Evolutionary conservation across 1,284 basidiomycete species (phyloP).

Genomic region (Apiotrichum siamense): DNA sequence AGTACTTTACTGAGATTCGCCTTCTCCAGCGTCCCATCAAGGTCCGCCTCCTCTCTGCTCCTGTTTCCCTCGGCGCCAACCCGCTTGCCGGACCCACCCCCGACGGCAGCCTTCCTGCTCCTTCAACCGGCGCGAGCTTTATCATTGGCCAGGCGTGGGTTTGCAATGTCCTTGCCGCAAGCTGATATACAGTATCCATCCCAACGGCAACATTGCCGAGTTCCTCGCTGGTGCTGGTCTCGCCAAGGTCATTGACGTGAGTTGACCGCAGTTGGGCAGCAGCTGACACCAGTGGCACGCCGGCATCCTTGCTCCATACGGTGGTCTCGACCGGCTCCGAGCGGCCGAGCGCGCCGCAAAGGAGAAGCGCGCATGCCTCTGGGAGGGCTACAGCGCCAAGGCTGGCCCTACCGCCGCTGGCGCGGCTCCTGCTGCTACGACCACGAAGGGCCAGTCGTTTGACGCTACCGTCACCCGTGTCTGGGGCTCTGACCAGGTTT

Average conservation of each 20-base stretch:
- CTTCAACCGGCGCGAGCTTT: conserved; percentile 60
- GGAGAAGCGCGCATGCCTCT: conserved; percentile 71
- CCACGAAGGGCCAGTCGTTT: conserved; percentile 55
- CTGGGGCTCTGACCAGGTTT: conserved; percentile 89
- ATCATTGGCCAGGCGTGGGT: conserved; percentile 76
- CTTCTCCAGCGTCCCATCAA: conserved; percentile 83
- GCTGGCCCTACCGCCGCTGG: conserved; percentile 23
- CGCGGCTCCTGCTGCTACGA: conserved; percentile 23
- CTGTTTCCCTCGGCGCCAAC: conserved; percentile 65
- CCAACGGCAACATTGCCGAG: conserved; percentile 90
- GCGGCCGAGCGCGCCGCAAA: conserved; percentile 78
- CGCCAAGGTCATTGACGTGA: conserved; percentile 76
- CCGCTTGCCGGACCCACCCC: conserved; percentile 63
- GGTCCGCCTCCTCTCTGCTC: conserved; percentile 80
- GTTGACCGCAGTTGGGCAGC: neutral
- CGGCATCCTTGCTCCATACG: conserved; percentile 74
- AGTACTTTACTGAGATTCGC: conserved; percentile 88
- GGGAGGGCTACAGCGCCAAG: conserved; percentile 57
- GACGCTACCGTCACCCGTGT: conserved; percentile 80
- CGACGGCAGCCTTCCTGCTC: conserved; percentile 46
- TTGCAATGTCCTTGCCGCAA: neutral
- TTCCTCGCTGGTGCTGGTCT: conserved; percentile 77
- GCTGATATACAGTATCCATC: conserved; percentile 58
- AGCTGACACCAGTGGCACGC: conserved; percentile 68
- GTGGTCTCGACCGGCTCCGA: conserved; percentile 78